Percentiles rank a stretch among this genome's conserved stretches.
These are phyloP conservation scores for Cercophora samala DNA, from an alignment of 495 filamentous ascomycete species.

Conservation along the genomic window DNA sequence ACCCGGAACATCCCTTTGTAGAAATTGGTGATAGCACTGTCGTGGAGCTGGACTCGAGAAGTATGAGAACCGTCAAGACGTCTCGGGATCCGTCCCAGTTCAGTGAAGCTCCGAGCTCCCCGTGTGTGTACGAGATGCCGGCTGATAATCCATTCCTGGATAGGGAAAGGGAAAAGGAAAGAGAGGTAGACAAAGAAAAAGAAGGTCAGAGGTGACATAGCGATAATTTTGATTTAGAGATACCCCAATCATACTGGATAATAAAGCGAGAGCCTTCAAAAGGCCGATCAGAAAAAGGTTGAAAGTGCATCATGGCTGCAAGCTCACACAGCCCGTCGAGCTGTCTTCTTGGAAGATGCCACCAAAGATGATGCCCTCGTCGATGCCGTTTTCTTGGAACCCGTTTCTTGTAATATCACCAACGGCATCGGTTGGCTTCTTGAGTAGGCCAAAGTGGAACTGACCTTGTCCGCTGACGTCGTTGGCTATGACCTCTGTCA, in stretches of 20 bases:
- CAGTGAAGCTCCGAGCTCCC: constrained; percentile 9
- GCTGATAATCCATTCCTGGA: neutral
- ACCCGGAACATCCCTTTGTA: neutral
- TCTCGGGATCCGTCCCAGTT: neutral
- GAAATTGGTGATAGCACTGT: neutral
- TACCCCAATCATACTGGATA: neutral
- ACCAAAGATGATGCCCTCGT: constrained; percentile 47
- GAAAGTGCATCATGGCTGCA: constrained; percentile 13
- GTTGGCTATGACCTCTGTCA: constrained; percentile 36
- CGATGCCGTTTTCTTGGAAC: constrained; percentile 39
- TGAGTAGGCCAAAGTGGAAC: constrained; percentile 48
- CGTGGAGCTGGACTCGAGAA: constrained; percentile 6
- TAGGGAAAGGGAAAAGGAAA: neutral
- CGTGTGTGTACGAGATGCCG: constrained; percentile 12
- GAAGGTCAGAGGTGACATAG: neutral
- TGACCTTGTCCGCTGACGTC: constrained; percentile 45
- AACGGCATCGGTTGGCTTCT: constrained; percentile 38
- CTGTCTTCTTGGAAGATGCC: constrained; percentile 49
- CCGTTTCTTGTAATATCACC: constrained; percentile 41
- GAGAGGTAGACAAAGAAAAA: no score
- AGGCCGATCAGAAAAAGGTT: neutral
- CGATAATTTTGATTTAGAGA: constrained; percentile 1
- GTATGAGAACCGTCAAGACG: neutral
- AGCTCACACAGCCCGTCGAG: constrained; percentile 33
- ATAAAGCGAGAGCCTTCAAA: neutral